phyloP scores from a whole-genome alignment of 2,329 filamentous ascomycete species.

The Zopfia rhizophila region DNA sequence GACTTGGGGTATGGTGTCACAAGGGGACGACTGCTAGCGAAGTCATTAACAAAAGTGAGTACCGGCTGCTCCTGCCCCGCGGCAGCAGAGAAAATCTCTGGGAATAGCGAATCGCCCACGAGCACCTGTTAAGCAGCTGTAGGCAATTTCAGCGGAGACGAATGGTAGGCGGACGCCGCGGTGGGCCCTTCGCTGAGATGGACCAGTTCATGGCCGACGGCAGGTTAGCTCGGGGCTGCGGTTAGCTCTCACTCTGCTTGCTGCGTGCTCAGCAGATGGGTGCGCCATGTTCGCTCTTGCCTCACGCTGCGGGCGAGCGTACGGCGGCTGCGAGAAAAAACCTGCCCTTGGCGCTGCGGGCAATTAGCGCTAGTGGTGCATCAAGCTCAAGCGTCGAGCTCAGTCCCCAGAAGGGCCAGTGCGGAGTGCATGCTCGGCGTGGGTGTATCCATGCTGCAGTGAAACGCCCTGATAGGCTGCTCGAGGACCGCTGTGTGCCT shows the following conservation, averaged over 20 bases:
- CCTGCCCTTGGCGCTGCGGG: conserved; percentile 6
- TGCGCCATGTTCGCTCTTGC: not conserved
- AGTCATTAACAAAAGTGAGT: not conserved
- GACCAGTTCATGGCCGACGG: conserved; percentile 29
- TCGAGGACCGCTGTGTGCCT: conserved; percentile 27
- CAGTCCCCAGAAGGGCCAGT: conserved; percentile 17
- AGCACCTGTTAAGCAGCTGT: conserved; percentile 1
- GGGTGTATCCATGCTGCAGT: conserved; percentile 9
- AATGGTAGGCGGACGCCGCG: conserved; percentile 7
- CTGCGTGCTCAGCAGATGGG: not conserved
- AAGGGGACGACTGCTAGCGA: conserved; percentile 13
- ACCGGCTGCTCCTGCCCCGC: conserved; percentile 10
- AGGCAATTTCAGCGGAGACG: conserved; percentile 13
- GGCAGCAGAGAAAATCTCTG: conserved; percentile 9
- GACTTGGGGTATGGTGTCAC: conserved; percentile 24
- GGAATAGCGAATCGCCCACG: conserved; percentile 23
- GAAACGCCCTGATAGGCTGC: conserved; percentile 20
- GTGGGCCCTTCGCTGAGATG: conserved; percentile 29
- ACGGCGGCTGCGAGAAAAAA: conserved; percentile 17
- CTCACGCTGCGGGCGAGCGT: conserved; percentile 6
- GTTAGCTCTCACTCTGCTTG: conserved; percentile 21
- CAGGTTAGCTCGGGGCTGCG: conserved; percentile 7
- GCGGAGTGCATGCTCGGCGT: conserved; percentile 28
- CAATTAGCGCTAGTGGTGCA: too few species aligned
- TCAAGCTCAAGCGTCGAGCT: too few species aligned